Percentiles rank a stretch among this genome's conserved stretches.
phyloP scores from a whole-genome alignment of 192 early-diverging fungal species.

The Podochytrium sp. region DNA sequence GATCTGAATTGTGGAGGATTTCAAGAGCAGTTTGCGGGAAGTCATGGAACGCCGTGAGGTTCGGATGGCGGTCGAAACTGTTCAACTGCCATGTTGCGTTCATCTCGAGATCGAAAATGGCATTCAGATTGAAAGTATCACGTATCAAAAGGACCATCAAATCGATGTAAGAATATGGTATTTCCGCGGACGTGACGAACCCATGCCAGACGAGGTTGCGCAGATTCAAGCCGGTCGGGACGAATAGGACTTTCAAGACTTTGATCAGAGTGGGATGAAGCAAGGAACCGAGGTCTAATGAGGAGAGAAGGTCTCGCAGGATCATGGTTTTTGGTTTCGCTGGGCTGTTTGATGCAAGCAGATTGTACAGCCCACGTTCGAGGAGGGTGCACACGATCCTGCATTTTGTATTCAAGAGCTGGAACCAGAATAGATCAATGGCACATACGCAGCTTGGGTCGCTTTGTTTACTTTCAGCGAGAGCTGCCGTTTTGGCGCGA shows the following conservation, averaged over 20 bases:
- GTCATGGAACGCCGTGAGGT: not conserved
- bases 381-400: constrained; percentile 1
- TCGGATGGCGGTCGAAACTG: not conserved
- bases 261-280: not conserved
- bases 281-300: not conserved
- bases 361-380: constrained; percentile 4
- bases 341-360: not conserved
- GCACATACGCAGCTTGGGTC: not conserved
- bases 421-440: not conserved
- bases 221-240: constrained; percentile 9
- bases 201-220: constrained; percentile 26
- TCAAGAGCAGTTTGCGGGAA: not conserved
- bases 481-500: not conserved
- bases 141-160: not conserved
- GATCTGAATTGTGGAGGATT: not conserved
- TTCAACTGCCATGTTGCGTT: not conserved
- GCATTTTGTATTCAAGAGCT: not conserved
- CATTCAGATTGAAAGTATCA: not conserved
- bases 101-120: not conserved
- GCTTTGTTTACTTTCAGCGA: not conserved
- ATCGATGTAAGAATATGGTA: not conserved
- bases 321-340: constrained; percentile 3
- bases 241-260: not conserved
- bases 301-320: constrained; percentile 13
- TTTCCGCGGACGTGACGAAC: not conserved